These are phyloP conservation scores for Zymoseptoria pseudotritici DNA, from an alignment of 2,329 filamentous ascomycete species.

Conservation along the genomic window DNA sequence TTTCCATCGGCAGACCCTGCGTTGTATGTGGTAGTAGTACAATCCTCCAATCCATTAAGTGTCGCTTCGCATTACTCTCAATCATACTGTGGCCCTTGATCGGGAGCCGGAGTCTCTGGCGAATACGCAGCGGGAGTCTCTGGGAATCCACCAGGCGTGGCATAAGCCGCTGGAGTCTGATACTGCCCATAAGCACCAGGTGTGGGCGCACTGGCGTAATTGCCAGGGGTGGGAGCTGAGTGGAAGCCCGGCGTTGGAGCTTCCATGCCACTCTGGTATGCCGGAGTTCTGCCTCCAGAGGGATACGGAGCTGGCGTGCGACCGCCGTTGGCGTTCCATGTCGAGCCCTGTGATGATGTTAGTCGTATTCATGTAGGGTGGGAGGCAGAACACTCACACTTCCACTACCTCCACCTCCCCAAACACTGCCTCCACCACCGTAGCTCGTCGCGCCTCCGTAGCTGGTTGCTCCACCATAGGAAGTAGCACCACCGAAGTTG, in stretches of 20 bases:
- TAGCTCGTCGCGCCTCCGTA: conserved; percentile 52
- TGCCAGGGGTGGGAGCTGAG: conserved; percentile 37
- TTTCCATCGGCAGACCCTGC: background rate
- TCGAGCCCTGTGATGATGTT: conserved; percentile 23
- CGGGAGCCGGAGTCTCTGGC: conserved; percentile 50
- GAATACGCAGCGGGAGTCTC: conserved; percentile 43
- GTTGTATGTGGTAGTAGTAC: background rate
- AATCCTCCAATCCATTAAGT: background rate
- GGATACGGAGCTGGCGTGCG: conserved; percentile 46
- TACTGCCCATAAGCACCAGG: conserved; percentile 36
- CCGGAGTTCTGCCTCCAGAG: conserved; percentile 69
- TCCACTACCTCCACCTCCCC: conserved; percentile 15
- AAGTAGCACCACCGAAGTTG: conserved; percentile 39
- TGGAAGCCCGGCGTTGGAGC: conserved; percentile 47
- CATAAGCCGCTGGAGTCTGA: conserved; percentile 28
- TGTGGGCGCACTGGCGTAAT: conserved; percentile 29
- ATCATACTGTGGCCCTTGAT: conserved; percentile 39
- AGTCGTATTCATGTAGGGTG: background rate
- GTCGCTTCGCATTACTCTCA: conserved; percentile 7
- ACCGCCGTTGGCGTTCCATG: conserved; percentile 31
- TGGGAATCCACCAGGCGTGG: conserved; percentile 41
- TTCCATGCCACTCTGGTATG: conserved; percentile 56
- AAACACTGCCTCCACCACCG: conserved; percentile 39
- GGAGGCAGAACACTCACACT: conserved; percentile 14
- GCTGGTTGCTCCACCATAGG: conserved; percentile 50